Evolutionary conservation across 1,284 basidiomycete species (phyloP).

Genomic region (Marasmius oreades): DNA sequence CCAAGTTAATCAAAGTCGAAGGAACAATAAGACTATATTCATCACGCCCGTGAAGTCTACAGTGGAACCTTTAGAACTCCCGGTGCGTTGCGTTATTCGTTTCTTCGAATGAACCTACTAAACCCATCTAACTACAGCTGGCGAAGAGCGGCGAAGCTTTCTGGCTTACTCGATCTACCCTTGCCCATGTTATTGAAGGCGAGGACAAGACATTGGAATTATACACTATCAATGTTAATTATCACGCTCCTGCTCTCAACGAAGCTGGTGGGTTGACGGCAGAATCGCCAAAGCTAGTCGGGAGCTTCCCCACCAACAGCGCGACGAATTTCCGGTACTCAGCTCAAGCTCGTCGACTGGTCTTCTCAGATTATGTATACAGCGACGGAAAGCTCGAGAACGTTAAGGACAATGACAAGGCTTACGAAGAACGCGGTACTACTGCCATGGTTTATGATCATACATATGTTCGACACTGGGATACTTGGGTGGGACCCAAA

Average conservation of each 20-base stretch:
- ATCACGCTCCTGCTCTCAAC: slow-evolving; percentile 24
- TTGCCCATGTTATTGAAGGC: slow-evolving; percentile 62
- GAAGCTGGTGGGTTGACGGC: background rate
- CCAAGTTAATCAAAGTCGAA: no score
- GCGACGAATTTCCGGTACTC: slow-evolving; percentile 71
- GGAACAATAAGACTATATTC: slow-evolving; percentile 68
- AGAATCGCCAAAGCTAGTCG: slow-evolving; percentile 31
- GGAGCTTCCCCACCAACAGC: slow-evolving; percentile 62
- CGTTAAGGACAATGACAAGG: slow-evolving; percentile 64
- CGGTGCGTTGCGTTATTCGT: slow-evolving; percentile 27
- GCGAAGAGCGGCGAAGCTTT: slow-evolving; percentile 68
- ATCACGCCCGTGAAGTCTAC: slow-evolving; percentile 47
- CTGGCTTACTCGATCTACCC: slow-evolving; percentile 68
- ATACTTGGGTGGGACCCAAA: slow-evolving; percentile 80
- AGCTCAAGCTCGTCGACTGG: slow-evolving; percentile 40
- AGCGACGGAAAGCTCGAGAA: slow-evolving; percentile 66
- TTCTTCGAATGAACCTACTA: background rate
- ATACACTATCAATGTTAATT: slow-evolving; percentile 35
- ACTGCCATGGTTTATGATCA: slow-evolving; percentile 78
- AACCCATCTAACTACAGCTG: slow-evolving; percentile 31
- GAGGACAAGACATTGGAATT: slow-evolving; percentile 47
- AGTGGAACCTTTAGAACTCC: slow-evolving; percentile 45
- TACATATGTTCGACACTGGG: slow-evolving; percentile 82
- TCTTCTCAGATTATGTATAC: slow-evolving; percentile 80
- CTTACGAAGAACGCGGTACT: slow-evolving; percentile 69